These are phyloP conservation scores for Datura wrightii DNA, from an alignment of 257 asterid species.

Conservation along the genomic window DNA sequence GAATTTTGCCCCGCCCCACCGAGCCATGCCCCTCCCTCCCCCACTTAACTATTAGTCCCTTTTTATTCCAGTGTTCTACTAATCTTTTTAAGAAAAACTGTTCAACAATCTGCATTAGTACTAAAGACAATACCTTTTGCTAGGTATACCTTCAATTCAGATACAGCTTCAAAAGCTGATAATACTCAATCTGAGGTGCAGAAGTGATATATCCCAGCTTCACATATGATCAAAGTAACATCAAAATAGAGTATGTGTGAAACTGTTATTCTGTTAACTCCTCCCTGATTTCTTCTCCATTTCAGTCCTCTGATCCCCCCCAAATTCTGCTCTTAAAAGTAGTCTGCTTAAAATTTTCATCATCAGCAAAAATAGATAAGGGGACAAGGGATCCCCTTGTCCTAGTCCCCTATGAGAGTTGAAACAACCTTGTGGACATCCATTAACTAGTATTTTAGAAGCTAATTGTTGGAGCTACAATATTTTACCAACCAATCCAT, in stretches of 20 bases:
- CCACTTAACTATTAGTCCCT: too few relatives aligned
- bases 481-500: neutral
- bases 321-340: neutral
- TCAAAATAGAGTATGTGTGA: neutral
- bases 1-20: too few relatives aligned
- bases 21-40: too few relatives aligned
- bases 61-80: too few relatives aligned
- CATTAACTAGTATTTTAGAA: neutral
- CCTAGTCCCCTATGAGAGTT: neutral
- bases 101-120: neutral
- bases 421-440: neutral
- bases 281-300: neutral
- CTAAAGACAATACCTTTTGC: neutral
- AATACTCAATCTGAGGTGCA: neutral
- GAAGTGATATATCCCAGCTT: neutral
- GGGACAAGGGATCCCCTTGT: neutral
- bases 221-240: neutral
- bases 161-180: neutral
- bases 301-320: neutral
- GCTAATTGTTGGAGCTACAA: neutral
- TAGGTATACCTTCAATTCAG: neutral
- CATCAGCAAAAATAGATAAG: neutral
- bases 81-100: too few relatives aligned
- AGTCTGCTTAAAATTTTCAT: neutral
- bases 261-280: neutral